These are phyloP conservation scores for Fomitopsis schrenkii DNA, from an alignment of 1,284 basidiomycete species.

Conservation along the genomic window DNA sequence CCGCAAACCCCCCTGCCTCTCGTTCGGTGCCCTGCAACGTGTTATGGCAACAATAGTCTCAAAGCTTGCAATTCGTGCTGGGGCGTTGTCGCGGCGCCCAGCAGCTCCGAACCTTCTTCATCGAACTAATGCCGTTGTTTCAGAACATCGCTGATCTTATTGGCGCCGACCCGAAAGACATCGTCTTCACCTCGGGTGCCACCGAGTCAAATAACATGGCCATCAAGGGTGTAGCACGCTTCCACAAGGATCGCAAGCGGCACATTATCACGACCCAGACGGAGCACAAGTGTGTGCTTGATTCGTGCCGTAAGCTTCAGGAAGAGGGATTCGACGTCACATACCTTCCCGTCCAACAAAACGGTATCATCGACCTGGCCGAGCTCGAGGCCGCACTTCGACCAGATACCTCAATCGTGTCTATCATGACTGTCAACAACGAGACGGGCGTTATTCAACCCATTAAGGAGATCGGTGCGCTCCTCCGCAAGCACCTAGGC, in stretches of 20 bases:
- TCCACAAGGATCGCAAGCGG: constrained; percentile 86
- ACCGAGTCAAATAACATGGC: constrained; percentile 99
- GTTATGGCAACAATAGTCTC: no score
- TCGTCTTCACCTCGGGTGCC: constrained; percentile 97
- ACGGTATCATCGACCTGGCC: constrained; percentile 68
- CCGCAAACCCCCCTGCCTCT: no score
- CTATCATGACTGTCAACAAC: constrained; percentile 99
- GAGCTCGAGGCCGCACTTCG: constrained; percentile 33
- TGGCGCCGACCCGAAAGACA: constrained; percentile 93
- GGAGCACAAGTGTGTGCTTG: constrained; percentile 99
- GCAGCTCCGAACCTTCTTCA: neutral
- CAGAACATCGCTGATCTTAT: constrained; percentile 90
- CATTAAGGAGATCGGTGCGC: constrained; percentile 89
- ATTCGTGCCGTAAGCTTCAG: constrained; percentile 93
- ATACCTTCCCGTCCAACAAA: constrained; percentile 89
- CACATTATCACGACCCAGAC: constrained; percentile 93
- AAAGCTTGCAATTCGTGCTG: neutral
- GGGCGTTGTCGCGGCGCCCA: neutral
- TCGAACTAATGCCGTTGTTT: neutral
- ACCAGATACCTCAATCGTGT: constrained; percentile 39
- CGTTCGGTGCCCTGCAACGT: no score
- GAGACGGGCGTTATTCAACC: constrained; percentile 99
- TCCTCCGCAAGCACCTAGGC: constrained; percentile 80
- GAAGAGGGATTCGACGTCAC: constrained; percentile 99
- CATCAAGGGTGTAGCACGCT: constrained; percentile 95